Evolutionary conservation across 2,329 filamentous ascomycete species (phyloP).

Genomic region (Exutisphaerella laricina): DNA sequence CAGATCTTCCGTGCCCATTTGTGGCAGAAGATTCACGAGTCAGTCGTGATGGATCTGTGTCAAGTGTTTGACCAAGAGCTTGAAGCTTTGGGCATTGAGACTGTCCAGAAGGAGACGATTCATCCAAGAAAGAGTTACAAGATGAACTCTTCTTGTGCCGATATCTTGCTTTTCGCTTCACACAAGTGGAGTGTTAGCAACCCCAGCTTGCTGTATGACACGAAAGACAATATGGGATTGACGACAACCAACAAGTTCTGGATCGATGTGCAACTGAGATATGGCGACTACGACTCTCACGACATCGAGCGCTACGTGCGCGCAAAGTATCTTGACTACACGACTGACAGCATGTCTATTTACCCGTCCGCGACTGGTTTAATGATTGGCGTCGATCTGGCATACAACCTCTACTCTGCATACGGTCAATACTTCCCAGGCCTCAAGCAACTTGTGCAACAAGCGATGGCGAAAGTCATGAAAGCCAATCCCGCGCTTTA

Average conservation of each 20-base stretch:
- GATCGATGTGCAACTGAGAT: slow-evolving; percentile 93
- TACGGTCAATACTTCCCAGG: slow-evolving; percentile 99
- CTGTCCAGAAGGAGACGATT: slow-evolving; percentile 97
- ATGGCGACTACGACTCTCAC: slow-evolving; percentile 98
- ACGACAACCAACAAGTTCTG: slow-evolving; percentile 99
- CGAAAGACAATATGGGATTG: slow-evolving; percentile 88
- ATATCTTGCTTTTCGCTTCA: slow-evolving; percentile 92
- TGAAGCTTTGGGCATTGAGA: slow-evolving; percentile 92
- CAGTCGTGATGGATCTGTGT: slow-evolving; percentile 96
- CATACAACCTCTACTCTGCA: slow-evolving; percentile 96
- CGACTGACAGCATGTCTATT: slow-evolving; percentile 96
- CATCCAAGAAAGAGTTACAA: slow-evolving; percentile 99
- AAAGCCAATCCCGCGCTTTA: slow-evolving; percentile 97
- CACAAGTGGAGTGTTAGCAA: slow-evolving; percentile 99
- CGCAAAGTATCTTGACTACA: slow-evolving; percentile 98
- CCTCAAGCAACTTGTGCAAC: slow-evolving; percentile 88
- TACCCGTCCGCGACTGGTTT: slow-evolving; percentile 94
- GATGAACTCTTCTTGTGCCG: slow-evolving; percentile 99
- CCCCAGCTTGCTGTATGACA: slow-evolving; percentile 89
- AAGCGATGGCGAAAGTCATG: slow-evolving; percentile 99
- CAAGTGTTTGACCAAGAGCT: slow-evolving; percentile 98
- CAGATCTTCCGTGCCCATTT: slow-evolving; percentile 99
- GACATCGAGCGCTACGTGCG: slow-evolving; percentile 97
- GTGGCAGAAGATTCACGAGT: slow-evolving; percentile 99
- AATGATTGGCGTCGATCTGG: slow-evolving; percentile 96